Base-by-base conservation (phyloP, 1,284 basidiomycete genomes). In the Papiliotrema flavescens region DNA sequence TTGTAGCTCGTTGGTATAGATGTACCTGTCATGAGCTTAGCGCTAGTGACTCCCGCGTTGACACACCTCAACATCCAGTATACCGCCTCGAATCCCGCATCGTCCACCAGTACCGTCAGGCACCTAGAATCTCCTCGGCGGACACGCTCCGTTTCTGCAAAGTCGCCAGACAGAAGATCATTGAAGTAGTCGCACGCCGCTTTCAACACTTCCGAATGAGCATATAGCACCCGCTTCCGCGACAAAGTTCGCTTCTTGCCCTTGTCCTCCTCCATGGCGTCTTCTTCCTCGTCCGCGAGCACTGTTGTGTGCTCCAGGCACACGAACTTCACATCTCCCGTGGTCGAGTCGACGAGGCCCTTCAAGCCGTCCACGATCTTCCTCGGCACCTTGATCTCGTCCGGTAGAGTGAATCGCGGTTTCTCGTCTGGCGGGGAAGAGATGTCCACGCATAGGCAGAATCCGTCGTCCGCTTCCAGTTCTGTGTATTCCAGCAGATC, bases 31-130 rank as follows among this genome's bases (percentile, higher is more conserved):
- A 32, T 32, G 19, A 40, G 26, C 32, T 51, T 41, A 36, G 32
- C 35, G 15, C 35, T 37, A 19, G 14, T 15, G 40, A 26, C 13
- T 36, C 13, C 3, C 19, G 42, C n/a, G 34, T 11, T 13, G 5
- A 58, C 57, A 34, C 54, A 71, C 52, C 62, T 57, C 20, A 91
- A 74, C 49, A 91, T 75, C 88, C 88, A 90, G 69, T 89, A 90
- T 3, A 89, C 82, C 0, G 88, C 89, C 47, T 84, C 82, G 63
- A 87, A 92, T 61, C 88, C 87, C 8, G 87, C 87, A 71, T 91
- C 89, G 63, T 89, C 86, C 11, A 91, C 86, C 24, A 86, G 76
- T 1, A 67, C 47, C 1, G 57, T 55, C 2, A 51, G 48, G 15
- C 51, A 54, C 24, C 45, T 49, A 23, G 22, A 23, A 1, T 53